These are phyloP conservation scores for Fraxinus ornus DNA, from an alignment of 305 asterid genomes.

Conservation along the genomic window DNA sequence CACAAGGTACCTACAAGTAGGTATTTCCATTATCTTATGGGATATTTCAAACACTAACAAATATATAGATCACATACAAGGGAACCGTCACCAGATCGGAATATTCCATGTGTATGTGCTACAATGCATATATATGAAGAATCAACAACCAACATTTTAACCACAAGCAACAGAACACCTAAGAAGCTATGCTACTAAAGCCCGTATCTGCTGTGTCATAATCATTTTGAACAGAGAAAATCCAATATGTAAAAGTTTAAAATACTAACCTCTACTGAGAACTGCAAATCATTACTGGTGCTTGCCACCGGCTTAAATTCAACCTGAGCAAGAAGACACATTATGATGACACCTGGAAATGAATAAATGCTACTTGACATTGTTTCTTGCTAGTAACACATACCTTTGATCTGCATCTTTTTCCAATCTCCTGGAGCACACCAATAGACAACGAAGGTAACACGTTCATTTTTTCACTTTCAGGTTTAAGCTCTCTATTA, in stretches of 20 bases:
- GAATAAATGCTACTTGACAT: not conserved
- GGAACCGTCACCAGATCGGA: not conserved
- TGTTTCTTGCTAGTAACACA: constrained; percentile 2
- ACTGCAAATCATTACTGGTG: constrained; percentile 67
- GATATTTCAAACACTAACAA: not conserved
- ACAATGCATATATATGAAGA: not conserved
- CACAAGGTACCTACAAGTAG: not conserved
- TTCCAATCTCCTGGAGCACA: constrained; percentile 91
- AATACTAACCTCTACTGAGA: constrained; percentile 80
- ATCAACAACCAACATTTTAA: not conserved
- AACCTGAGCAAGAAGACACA: constrained; percentile 53
- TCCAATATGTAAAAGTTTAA: not conserved
- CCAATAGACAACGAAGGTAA: constrained; percentile 58
- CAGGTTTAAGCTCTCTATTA: constrained; percentile 52
- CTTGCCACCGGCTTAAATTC: constrained; percentile 80
- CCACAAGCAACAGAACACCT: not conserved
- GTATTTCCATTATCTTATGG: not conserved
- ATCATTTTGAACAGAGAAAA: constrained; percentile 6
- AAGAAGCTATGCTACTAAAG: not conserved
- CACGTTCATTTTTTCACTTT: constrained; percentile 52
- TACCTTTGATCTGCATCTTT: constrained; percentile 88
- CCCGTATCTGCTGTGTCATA: not conserved
- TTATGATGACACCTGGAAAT: constrained; percentile 11
- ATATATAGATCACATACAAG: not conserved
- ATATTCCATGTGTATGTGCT: not conserved